These are phyloP conservation scores for Phytophthora ohioensis DNA, from an alignment of 352 stramenopile genomes.

Conservation along the genomic window DNA sequence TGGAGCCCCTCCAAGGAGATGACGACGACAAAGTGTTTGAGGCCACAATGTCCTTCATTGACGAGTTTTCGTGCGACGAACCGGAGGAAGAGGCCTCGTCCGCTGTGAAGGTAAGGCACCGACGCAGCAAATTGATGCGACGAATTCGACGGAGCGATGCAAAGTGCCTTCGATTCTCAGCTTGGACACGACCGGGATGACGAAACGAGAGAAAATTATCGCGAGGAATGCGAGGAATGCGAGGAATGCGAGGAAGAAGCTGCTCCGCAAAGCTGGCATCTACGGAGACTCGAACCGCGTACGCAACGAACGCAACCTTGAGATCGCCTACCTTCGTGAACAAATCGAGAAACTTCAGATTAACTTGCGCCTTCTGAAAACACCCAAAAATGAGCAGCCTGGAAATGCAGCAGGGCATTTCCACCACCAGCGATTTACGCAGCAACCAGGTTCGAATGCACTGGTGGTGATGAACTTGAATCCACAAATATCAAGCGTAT, in stretches of 20 bases:
- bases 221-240: conserved; percentile 33
- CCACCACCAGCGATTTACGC: neutral
- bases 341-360: conserved; percentile 45
- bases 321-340: conserved; percentile 51
- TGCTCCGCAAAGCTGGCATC: conserved; percentile 37
- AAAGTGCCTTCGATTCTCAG: conserved; percentile 19
- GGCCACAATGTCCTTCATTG: conserved; percentile 38
- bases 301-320: conserved; percentile 43
- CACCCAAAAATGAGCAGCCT: neutral
- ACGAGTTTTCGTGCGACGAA: conserved; percentile 34
- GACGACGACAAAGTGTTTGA: conserved; percentile 30
- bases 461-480: conserved; percentile 1
- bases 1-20: conserved; percentile 17
- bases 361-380: conserved; percentile 36
- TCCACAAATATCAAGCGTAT: conserved; percentile 27
- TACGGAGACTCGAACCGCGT: conserved; percentile 37
- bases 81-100: conserved; percentile 7
- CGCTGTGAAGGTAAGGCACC: conserved; percentile 3
- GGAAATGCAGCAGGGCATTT: neutral
- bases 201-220: conserved; percentile 24
- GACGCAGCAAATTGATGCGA: neutral
- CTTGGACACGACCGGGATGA: conserved; percentile 20
- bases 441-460: neutral
- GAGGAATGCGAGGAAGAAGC: conserved; percentile 36
- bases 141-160: neutral